Evolutionary conservation across 176 grass and related monocot species (phyloP).

Genomic region (Eragrostis nindensis): DNA sequence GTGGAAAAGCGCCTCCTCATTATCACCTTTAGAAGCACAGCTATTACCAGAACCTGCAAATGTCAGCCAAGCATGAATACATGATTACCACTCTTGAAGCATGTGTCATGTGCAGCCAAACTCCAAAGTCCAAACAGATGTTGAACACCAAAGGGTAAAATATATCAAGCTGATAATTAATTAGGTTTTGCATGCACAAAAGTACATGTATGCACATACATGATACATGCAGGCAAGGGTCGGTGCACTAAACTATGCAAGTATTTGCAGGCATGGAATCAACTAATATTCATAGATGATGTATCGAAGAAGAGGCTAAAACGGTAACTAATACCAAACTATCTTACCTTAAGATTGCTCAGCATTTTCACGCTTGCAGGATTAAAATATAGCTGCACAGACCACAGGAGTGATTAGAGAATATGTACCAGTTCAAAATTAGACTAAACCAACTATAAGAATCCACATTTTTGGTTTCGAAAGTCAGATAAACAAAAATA

Average conservation of each 20-base stretch:
- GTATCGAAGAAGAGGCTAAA: background rate
- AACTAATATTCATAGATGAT: constrained; percentile 18
- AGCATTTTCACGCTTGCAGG: constrained; percentile 98
- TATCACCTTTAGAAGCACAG: constrained; percentile 89
- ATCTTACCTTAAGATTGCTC: constrained; percentile 85
- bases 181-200: background rate
- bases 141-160: background rate
- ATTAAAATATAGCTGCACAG: constrained; percentile 97
- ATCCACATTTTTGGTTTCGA: constrained; percentile 24
- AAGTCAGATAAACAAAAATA: background rate
- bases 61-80: constrained; percentile 18
- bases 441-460: constrained; percentile 15
- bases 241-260: background rate
- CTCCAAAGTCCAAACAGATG: constrained; percentile 24
- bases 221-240: background rate
- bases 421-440: constrained; percentile 37
- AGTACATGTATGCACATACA: no score
- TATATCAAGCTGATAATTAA: constrained; percentile 19
- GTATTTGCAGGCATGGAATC: constrained; percentile 3
- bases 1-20: constrained; percentile 88
- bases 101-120: background rate
- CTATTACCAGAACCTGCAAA: constrained; percentile 95
- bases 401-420: constrained; percentile 44
- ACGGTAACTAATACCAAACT: background rate
- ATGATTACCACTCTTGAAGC: background rate